Evolutionary conservation across 2,329 filamentous ascomycete genomes (phyloP).

Genomic region (Calycina herbarum): DNA sequence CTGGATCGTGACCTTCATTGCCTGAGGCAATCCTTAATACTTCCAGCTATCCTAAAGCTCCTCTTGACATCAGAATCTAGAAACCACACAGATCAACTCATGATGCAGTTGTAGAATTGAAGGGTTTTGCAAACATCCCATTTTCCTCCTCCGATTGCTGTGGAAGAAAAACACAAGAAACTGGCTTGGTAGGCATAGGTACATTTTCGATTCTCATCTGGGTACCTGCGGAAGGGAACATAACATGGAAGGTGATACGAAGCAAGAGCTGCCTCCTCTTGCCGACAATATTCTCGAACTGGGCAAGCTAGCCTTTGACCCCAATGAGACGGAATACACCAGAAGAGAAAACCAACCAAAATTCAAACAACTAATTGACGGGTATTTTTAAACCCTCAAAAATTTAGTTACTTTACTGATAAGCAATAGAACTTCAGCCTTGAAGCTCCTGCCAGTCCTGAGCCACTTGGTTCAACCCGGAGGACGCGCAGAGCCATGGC

Average conservation of each 20-base stretch:
- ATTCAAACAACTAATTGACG: conserved; percentile 30
- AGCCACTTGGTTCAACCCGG: conserved; percentile 65
- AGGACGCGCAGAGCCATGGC: conserved; percentile 56
- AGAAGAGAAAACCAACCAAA: conserved; percentile 21
- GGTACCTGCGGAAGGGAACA: not conserved
- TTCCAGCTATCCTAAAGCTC: too few species aligned
- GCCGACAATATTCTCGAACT: conserved; percentile 33
- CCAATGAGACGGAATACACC: conserved; percentile 23
- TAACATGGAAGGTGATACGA: conserved; percentile 5
- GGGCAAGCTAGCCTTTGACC: conserved; percentile 36
- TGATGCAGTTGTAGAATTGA: not conserved
- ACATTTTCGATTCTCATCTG: too few species aligned
- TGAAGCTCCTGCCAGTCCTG: conserved; percentile 59
- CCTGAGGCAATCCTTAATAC: too few species aligned
- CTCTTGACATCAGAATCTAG: not conserved
- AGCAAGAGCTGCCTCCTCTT: conserved; percentile 27
- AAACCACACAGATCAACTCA: not conserved
- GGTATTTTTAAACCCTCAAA: too few species aligned
- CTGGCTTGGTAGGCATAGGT: too few species aligned
- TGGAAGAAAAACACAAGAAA: too few species aligned
- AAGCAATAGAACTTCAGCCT: conserved; percentile 47
- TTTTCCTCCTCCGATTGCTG: not conserved
- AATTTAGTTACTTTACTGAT: too few species aligned
- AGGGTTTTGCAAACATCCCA: not conserved
- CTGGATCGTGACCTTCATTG: too few species aligned